phyloP scores from a whole-genome alignment of 768 basidiomycete species.

The Russula sp. region DNA sequence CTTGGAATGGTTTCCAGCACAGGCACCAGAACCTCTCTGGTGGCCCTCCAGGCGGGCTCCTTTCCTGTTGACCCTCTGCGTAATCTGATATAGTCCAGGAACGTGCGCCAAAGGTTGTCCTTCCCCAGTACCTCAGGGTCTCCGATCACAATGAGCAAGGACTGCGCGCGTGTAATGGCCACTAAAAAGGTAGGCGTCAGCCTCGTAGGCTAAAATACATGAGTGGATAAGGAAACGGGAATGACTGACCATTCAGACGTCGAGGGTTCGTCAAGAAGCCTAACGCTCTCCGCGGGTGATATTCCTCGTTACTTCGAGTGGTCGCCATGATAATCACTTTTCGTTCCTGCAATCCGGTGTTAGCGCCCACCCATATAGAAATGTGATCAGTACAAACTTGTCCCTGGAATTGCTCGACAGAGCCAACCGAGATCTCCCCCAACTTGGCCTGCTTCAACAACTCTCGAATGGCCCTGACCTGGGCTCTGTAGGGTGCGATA shows the following conservation, averaged over 20 bases:
- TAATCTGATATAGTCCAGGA: slow-evolving; percentile 48
- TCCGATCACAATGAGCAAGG: slow-evolving; percentile 55
- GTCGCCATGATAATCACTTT: slow-evolving; percentile 33
- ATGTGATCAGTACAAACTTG: slow-evolving; percentile 27
- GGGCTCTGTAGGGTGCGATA: slow-evolving; percentile 36
- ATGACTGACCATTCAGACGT: slow-evolving; percentile 35
- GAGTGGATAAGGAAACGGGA: neutral
- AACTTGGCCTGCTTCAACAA: slow-evolving; percentile 20
- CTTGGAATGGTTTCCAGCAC: neutral
- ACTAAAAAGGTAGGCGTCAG: slow-evolving; percentile 32
- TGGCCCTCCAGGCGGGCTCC: slow-evolving; percentile 32
- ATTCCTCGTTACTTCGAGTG: slow-evolving; percentile 30
- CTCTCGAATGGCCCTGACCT: slow-evolving; percentile 29
- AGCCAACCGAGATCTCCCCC: slow-evolving; percentile 29
- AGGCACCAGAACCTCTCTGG: neutral
- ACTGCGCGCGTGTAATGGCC: slow-evolving; percentile 58
- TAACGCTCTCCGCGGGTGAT: slow-evolving; percentile 25
- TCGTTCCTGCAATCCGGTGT: slow-evolving; percentile 27
- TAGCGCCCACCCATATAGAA: neutral
- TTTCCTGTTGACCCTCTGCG: slow-evolving; percentile 49
- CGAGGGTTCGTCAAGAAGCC: slow-evolving; percentile 32
- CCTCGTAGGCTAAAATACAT: neutral
- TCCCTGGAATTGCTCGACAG: slow-evolving; percentile 38
- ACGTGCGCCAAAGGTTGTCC: slow-evolving; percentile 52
- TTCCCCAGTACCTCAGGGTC: slow-evolving; percentile 50